Evolutionary conservation across 208 protist genomes (phyloP).

Genomic region (Trypanosoma scelopori): DNA sequence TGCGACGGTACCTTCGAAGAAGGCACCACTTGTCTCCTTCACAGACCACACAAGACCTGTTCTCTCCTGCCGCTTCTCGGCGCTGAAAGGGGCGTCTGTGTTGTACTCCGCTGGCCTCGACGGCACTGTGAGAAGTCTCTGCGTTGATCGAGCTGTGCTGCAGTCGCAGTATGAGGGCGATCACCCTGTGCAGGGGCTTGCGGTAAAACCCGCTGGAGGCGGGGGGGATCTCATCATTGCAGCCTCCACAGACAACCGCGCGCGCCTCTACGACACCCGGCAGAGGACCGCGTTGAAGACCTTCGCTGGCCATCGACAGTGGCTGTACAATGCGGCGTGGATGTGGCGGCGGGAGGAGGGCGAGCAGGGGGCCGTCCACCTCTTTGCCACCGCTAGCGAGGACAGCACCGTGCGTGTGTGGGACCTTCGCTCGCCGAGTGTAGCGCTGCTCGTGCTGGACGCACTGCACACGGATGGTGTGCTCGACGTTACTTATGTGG

Average conservation of each 20-base stretch:
- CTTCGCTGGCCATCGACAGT: constrained; percentile 80
- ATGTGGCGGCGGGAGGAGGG: constrained; percentile 55
- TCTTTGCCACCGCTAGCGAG: constrained; percentile 71
- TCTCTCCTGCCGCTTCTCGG: constrained; percentile 66
- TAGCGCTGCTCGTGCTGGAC: constrained; percentile 67
- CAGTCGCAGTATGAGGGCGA: constrained; percentile 49
- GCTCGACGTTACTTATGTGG: constrained; percentile 74
- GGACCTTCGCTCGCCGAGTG: constrained; percentile 64
- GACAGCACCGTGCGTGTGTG: constrained; percentile 75
- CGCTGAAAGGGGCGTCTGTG: constrained; percentile 30
- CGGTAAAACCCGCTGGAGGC: constrained; percentile 41
- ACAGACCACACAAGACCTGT: constrained; percentile 83
- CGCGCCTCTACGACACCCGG: constrained; percentile 76
- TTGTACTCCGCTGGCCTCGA: constrained; percentile 79
- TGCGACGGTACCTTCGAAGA: constrained; percentile 45
- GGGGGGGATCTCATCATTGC: constrained; percentile 63
- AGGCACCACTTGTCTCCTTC: constrained; percentile 72
- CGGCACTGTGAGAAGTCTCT: constrained; percentile 62
- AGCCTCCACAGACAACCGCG: constrained; percentile 83
- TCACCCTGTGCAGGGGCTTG: constrained; percentile 68
- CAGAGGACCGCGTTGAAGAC: constrained; percentile 50
- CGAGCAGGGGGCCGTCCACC: constrained; percentile 23
- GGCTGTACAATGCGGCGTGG: constrained; percentile 81
- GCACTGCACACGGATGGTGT: constrained; percentile 80
- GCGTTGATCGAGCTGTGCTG: constrained; percentile 53